Evolutionary conservation across 768 basidiomycete genomes (phyloP), one percentile per base, ranked within the genome.

Genomic region (Boletus bicolor): DNA sequence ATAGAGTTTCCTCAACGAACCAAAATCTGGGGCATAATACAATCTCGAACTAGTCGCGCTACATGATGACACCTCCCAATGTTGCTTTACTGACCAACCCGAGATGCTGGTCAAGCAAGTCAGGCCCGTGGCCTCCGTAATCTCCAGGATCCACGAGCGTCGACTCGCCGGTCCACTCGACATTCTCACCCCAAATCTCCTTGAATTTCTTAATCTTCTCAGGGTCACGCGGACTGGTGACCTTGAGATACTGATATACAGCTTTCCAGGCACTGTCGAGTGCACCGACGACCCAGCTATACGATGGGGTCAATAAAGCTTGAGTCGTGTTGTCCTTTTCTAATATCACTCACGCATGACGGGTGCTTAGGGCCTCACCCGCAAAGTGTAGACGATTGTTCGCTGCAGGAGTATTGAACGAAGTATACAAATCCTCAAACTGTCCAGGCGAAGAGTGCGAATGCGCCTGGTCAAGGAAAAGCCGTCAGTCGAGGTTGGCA

Each of bases 381-480:
- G 61, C 62, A 49, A 63, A 59, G 17, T 63, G 62, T 52, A 63
- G 46, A 5, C 54, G 45, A 10, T 49, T 55, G 2, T 19, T 30
- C 26, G 65, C 68, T 1, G 74, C 72, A 8, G 76, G 72, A 10
- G 28, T 5, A 17, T 56, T 74, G 21, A 77, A 63, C 7, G 64
- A 56, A 3, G 56, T 49, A 55, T 74, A 77, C 37, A 75, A 37
- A 7, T 68, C 55, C 10, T 58, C 54, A 49, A 76, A 78, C 21
- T 75, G 55, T 7, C 76, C 76, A 7, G 79, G 76, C 71, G 44
- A 79, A 79, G 58, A 62, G 63, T 0, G 76, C 78, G 53, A 67
- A 77, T 5, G 74, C 74, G 43, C 77, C 77, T 75, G 45, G 8
- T 19, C 19, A 19, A 19, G 19, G 19, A n/a, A 49, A 26, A 21